Percentiles rank a stretch among this genome's conserved stretches.
phyloP scores from a whole-genome alignment of 768 basidiomycete species.

The Tephrocybe sp. region DNA sequence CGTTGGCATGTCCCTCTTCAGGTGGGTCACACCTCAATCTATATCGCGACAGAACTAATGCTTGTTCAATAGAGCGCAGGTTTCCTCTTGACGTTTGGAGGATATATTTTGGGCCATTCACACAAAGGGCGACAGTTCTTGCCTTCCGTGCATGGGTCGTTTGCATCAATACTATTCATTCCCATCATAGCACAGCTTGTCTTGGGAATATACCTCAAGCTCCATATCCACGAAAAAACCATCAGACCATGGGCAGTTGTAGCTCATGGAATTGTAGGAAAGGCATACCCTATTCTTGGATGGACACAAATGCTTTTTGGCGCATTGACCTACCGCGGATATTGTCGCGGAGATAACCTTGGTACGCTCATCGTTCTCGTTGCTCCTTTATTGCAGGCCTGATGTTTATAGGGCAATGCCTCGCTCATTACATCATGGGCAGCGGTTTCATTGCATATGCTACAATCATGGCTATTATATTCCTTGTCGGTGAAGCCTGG shows the following conservation, averaged over 20 bases:
- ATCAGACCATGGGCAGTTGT: constrained; percentile 68
- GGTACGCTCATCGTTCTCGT: constrained; percentile 27
- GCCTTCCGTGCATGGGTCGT: constrained; percentile 66
- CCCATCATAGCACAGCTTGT: constrained; percentile 65
- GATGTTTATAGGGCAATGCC: constrained; percentile 60
- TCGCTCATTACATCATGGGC: constrained; percentile 89
- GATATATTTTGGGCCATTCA: constrained; percentile 82
- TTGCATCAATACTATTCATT: constrained; percentile 62
- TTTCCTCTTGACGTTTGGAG: constrained; percentile 65
- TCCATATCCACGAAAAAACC: constrained; percentile 82
- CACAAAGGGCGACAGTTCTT: constrained; percentile 81
- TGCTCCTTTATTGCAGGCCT: background rate
- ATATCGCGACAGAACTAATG: background rate
- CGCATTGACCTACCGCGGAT: constrained; percentile 67
- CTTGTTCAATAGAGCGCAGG: constrained; percentile 50
- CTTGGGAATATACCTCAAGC: constrained; percentile 87
- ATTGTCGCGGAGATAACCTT: constrained; percentile 74
- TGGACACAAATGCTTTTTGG: constrained; percentile 93
- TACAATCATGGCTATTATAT: constrained; percentile 72
- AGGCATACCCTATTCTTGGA: constrained; percentile 77
- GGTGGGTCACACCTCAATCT: constrained; percentile 32
- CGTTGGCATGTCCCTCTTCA: constrained; percentile 92
- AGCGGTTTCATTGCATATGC: constrained; percentile 90
- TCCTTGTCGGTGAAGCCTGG: constrained; percentile 79
- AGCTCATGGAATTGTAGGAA: constrained; percentile 79